Conservation (phyloP, 1,284 basidiomycete genomes). For the Ustanciosporium gigantosporum region DNA sequence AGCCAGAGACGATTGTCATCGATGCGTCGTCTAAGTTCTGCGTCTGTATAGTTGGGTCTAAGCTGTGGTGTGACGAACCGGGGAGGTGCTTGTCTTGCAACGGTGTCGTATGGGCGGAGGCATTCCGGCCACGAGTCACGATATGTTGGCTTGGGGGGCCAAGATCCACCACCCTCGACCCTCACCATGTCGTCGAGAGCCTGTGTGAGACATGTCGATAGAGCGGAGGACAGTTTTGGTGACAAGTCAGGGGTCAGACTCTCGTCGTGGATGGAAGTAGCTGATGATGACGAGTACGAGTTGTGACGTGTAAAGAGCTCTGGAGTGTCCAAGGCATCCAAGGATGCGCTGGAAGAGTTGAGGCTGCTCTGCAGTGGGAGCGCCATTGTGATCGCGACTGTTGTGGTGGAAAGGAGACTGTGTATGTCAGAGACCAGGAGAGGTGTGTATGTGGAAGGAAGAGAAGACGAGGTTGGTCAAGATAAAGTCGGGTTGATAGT, state of each 20-base stretch:
- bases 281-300: slow-evolving; percentile 29
- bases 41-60: slow-evolving; percentile 26
- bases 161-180: slow-evolving; percentile 29
- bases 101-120: slow-evolving; percentile 25
- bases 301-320: slow-evolving; percentile 14
- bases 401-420: too few species aligned
- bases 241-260: slow-evolving; percentile 10
- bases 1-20: slow-evolving; percentile 33
- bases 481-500: too few species aligned
- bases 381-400: slow-evolving; percentile 21
- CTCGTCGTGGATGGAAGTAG: slow-evolving; percentile 30
- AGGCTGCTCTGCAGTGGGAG: slow-evolving; percentile 12
- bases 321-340: slow-evolving; percentile 19
- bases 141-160: slow-evolving; percentile 34
- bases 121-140: slow-evolving; percentile 27
- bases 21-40: slow-evolving; percentile 19
- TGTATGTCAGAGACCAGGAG: too few species aligned
- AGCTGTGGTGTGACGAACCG: slow-evolving; percentile 29
- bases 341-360: slow-evolving; percentile 29
- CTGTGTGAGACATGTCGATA: slow-evolving; percentile 8
- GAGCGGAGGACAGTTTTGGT: slow-evolving; percentile 21
- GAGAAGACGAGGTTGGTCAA: too few species aligned
- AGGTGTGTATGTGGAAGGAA: too few species aligned
- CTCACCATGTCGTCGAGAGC: slow-evolving; percentile 29
- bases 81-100: slow-evolving; percentile 23